These are phyloP conservation scores for Suhomyces sp. DNA, from an alignment of 805 yeast species.

Conservation along the genomic window DNA sequence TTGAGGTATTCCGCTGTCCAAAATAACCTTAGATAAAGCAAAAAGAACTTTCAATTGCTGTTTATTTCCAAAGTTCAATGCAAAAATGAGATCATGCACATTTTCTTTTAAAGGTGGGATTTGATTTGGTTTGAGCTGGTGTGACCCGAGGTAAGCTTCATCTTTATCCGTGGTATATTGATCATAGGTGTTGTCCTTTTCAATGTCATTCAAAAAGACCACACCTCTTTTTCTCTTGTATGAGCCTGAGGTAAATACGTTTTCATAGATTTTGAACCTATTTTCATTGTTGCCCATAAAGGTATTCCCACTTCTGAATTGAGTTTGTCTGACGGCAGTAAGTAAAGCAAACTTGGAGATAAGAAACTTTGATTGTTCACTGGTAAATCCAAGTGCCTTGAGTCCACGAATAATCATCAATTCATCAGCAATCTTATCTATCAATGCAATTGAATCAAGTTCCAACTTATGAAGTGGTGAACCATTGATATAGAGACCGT, in stretches of 20 bases:
- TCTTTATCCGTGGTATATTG: slow-evolving; percentile 43
- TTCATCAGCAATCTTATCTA: slow-evolving; percentile 37
- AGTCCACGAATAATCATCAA: slow-evolving; percentile 23
- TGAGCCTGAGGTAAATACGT: slow-evolving; percentile 18
- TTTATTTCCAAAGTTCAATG: slow-evolving; percentile 55
- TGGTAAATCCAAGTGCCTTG: slow-evolving; percentile 27
- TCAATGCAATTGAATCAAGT: slow-evolving; percentile 42
- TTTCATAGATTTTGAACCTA: slow-evolving; percentile 32
- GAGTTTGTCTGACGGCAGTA: slow-evolving; percentile 39
- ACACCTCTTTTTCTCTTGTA: slow-evolving; percentile 38
- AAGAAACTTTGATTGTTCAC: slow-evolving; percentile 32
- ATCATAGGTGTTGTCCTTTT: slow-evolving; percentile 54
- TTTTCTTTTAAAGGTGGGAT: slow-evolving; percentile 73
- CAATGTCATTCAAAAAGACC: slow-evolving; percentile 77
- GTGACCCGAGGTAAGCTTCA: slow-evolving; percentile 40
- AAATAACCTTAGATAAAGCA: slow-evolving; percentile 48
- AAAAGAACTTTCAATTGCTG: slow-evolving; percentile 51
- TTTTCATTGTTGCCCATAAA: slow-evolving; percentile 32
- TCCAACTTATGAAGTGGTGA: slow-evolving; percentile 50
- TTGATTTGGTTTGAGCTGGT: slow-evolving; percentile 47
- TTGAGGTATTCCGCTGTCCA: slow-evolving; percentile 66
- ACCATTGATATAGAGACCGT: slow-evolving; percentile 71
- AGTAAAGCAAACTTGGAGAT: slow-evolving; percentile 38
- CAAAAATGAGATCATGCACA: slow-evolving; percentile 71
- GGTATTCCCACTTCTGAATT: slow-evolving; percentile 34